Evolutionary conservation across 345 rosid species (phyloP), one percentile per base, ranked within the genome.

Genomic region (Dovyalis caffra): DNA sequence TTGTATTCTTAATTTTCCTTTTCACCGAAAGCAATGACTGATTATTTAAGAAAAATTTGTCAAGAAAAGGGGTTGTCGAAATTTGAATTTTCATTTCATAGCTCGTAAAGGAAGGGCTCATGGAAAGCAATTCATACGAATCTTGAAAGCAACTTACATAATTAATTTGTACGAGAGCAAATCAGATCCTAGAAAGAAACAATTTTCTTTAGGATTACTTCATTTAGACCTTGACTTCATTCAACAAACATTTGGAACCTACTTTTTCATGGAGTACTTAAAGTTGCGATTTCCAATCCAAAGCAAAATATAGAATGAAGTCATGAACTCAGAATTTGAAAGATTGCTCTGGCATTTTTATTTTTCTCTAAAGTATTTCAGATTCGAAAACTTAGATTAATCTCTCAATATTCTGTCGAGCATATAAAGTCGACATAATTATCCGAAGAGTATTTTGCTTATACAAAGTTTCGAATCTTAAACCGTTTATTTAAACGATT

Each of bases 161-260:
- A 1, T 16, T 2, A 0, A 18, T n/a, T 23, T 25, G 64, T 25
- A 15, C 23, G 23, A 26, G n/a, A 18, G 23, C 29, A 35, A 56
- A 56, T 6, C 15, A 72, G 40, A 29, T 64, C 57, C 57, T 29
- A 23, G 1, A 23, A 18, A 4, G 58, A 31, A 57, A 47, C 47
- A 43, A 60, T 18, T 61, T 47, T 26, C 78, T 75, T 75, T 45
- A n/a, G 35, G 61, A 61, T 76, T 32, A 45, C 38, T 69, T 75
- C 47, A 4, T 12, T 3, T 5, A 60, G 53, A 65, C 60, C 18
- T 11, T 61, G 18, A 2, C 15, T 31, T 53, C 3, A 34, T 32
- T 67, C 47, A n/a, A 23, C 32, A n/a, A 45, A 14, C 69, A 63
- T 29, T 72, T 32, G 58, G 68, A 58, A 60, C 51, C 51, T 51